Percentiles rank a stretch among this genome's conserved stretches.
Conservation (phyloP, 2,329 filamentous ascomycete genomes). For the Rutstroemia sp. region DNA sequence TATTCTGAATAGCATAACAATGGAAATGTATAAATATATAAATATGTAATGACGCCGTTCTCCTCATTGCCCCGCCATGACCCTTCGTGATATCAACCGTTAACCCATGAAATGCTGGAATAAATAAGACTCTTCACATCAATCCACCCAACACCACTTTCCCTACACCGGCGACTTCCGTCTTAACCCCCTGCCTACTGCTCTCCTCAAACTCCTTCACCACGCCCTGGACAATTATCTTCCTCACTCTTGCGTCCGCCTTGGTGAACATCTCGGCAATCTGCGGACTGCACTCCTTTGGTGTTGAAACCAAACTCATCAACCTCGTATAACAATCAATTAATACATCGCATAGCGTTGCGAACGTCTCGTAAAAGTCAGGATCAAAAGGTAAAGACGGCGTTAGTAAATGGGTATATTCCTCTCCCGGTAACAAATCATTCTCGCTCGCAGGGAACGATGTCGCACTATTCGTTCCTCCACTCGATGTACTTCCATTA, state of each 20-base stretch:
- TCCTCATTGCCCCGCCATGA: not conserved
- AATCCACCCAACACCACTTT: conserved; percentile 85
- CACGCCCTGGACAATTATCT: conserved; percentile 79
- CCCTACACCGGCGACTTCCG: conserved; percentile 76
- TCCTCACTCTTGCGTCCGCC: conserved; percentile 76
- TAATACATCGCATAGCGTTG: conserved; percentile 88
- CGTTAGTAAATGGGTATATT: conserved; percentile 85
- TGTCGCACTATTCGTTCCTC: conserved; percentile 29
- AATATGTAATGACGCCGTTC: not conserved
- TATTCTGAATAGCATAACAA: not conserved
- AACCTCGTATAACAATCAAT: conserved; percentile 87
- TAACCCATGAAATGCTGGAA: conserved; percentile 9
- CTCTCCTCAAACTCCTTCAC: conserved; percentile 91
- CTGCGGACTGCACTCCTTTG: conserved; percentile 60
- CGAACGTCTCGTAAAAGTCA: conserved; percentile 94
- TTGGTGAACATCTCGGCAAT: conserved; percentile 86
- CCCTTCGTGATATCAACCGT: conserved; percentile 6
- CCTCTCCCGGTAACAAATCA: conserved; percentile 71
- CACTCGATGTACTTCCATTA: conserved; percentile 33
- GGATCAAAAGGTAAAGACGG: conserved; percentile 90
- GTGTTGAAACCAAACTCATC: conserved; percentile 65
- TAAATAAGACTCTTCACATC: conserved; percentile 41
- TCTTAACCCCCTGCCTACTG: conserved; percentile 66
- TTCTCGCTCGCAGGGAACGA: conserved; percentile 50
- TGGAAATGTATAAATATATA: not conserved